A percentile compares a stretch with the other conserved stretches of the same genome.
Evolutionary conservation across 768 basidiomycete genomes (phyloP).

Genomic region (Hypsizygus marmoreus): DNA sequence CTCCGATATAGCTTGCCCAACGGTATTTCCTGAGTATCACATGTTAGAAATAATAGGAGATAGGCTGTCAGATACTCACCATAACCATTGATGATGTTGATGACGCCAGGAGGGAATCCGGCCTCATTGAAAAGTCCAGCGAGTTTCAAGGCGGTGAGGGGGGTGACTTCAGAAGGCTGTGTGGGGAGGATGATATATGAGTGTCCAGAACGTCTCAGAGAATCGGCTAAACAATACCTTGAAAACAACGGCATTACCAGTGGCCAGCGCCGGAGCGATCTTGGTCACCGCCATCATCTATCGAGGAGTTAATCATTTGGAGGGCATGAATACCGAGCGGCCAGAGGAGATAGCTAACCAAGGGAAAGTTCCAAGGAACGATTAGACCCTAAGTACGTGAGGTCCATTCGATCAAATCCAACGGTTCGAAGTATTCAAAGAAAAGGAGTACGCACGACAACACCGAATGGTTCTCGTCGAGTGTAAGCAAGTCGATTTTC

Average conservation of each 20-base stretch:
- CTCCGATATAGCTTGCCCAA: slow-evolving; percentile 60
- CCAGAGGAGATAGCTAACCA: slow-evolving; percentile 9
- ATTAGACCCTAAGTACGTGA: slow-evolving; percentile 46
- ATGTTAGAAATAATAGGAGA: slow-evolving; percentile 21
- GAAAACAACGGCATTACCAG: slow-evolving; percentile 64
- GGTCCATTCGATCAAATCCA: not conserved
- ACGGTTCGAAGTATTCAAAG: not conserved
- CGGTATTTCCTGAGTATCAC: slow-evolving; percentile 54
- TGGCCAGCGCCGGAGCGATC: slow-evolving; percentile 31
- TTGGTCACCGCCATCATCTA: slow-evolving; percentile 31
- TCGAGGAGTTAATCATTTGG: too few species aligned
- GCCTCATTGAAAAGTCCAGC: slow-evolving; percentile 58
- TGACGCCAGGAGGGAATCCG: slow-evolving; percentile 70
- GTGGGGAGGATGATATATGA: too few species aligned
- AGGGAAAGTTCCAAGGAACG: slow-evolving; percentile 59
- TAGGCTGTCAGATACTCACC: slow-evolving; percentile 22
- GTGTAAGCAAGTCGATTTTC: slow-evolving; percentile 31
- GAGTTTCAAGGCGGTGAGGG: slow-evolving; percentile 56
- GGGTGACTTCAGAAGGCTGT: slow-evolving; percentile 67
- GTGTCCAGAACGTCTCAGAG: not conserved
- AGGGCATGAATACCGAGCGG: not conserved
- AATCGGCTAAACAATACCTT: slow-evolving; percentile 26
- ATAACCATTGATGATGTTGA: slow-evolving; percentile 70
- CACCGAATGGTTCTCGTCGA: slow-evolving; percentile 59
- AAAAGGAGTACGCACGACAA: slow-evolving; percentile 32